Evolutionary conservation across 2,329 filamentous ascomycete genomes (phyloP), one percentile per base, ranked within the genome.

Genomic region (Fusarium euwallaceae): DNA sequence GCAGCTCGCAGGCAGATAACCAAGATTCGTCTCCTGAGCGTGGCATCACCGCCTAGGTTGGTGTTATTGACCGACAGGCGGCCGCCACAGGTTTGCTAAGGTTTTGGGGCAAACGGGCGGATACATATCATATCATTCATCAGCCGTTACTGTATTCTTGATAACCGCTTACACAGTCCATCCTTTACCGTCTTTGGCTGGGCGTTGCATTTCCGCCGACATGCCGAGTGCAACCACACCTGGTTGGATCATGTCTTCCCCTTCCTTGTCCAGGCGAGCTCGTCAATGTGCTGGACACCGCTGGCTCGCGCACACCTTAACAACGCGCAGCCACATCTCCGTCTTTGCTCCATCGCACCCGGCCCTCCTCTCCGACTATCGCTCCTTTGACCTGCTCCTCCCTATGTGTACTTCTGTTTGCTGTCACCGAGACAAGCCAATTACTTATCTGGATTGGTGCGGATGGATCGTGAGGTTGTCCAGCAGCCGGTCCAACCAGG

Each of bases 131-230:
- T 58, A 41, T 66, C 61, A 73, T 74, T 71, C 68, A 74, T 74
- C 72, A 74, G 72, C 70, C 64, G 41, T 76, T 70, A 76, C 72
- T 45, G 66, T 64, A 71, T 75, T 61, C 64, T 77, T 77, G 74
- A 76, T 70, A 76, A 76, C 72, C 53, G 70, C 58, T 64, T 64
- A 76, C 67, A 66, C 41, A 75, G 53, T 66, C 65, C 60, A 62
- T 74, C 64, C 64, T 69, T 69, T 72, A 51, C 64, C 64, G 14
- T 29, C 51, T 74, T 72, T 53, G 72, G 66, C 37, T 67, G 43
- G 22, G 43, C 39, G 20, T n/a, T 67, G 69, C 56, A 41, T 59
- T 59, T 59, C 56, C 56, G 56, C 71, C 69, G 69, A 67, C 34
- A 24, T 64, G 69, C 71, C 71, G 66, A 69, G 60, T 66, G 73